Percentiles rank a stretch among this genome's conserved stretches.
Evolutionary conservation across 805 yeast species (phyloP).

Genomic region (Priceomyces medius): DNA sequence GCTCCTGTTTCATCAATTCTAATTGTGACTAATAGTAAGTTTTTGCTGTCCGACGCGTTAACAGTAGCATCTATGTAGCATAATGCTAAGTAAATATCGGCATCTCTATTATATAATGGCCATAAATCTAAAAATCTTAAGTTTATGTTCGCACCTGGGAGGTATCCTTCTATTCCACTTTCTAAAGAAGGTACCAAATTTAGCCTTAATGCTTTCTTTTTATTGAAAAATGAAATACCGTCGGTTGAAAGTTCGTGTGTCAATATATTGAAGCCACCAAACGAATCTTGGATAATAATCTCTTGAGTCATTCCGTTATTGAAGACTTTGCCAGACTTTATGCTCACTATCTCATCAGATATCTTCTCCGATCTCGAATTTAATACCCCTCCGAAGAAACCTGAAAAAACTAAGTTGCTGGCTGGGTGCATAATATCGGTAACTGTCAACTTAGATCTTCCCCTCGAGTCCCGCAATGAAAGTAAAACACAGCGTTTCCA

Average conservation of each 20-base stretch:
- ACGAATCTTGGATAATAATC: constrained; percentile 45
- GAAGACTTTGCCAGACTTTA: constrained; percentile 52
- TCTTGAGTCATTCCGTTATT: constrained; percentile 49
- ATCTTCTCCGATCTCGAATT: constrained; percentile 10
- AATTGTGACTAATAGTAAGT: constrained; percentile 53
- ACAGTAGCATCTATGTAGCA: constrained; percentile 19
- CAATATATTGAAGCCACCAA: constrained; percentile 38
- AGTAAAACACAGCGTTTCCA: constrained; percentile 63
- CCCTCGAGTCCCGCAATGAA: constrained; percentile 63
- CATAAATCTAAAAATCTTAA: constrained; percentile 63
- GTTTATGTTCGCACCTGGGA: constrained; percentile 46
- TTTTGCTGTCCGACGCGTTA: constrained; percentile 17
- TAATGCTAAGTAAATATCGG: constrained; percentile 45
- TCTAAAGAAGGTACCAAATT: constrained; percentile 28
- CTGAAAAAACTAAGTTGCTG: constrained; percentile 6
- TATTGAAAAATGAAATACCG: constrained; percentile 27
- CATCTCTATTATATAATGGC: constrained; percentile 37
- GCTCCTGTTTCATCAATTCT: constrained; percentile 51
- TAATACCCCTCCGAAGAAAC: constrained; percentile 7
- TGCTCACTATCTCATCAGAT: constrained; percentile 54
- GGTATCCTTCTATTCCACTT: constrained; percentile 39
- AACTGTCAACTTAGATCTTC: constrained; percentile 51
- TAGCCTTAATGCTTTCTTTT: constrained; percentile 28
- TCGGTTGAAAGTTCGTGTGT: constrained; percentile 28
- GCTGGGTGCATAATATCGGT: constrained; percentile 28